Conservation (phyloP, 805 yeast genomes). For the Ogataea philodendri region DNA sequence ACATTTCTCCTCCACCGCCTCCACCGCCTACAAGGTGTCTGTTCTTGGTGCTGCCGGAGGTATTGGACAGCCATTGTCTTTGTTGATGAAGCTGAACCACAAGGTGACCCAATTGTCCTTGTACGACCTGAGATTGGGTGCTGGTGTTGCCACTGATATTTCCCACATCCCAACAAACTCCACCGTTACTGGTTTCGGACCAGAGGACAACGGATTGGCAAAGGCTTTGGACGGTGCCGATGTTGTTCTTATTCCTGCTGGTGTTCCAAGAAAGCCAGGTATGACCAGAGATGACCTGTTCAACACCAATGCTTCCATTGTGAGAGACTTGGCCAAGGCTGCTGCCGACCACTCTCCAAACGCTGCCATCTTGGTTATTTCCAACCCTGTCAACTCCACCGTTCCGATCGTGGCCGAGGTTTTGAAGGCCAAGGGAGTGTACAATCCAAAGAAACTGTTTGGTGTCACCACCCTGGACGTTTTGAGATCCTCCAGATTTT, state of each 20-base stretch:
- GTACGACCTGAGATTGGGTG: conserved; percentile 88
- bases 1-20: conserved; percentile 64
- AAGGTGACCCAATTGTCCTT: conserved; percentile 83
- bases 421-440: conserved; percentile 77
- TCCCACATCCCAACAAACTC: conserved; percentile 94
- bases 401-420: conserved; percentile 96
- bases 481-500: conserved; percentile 85
- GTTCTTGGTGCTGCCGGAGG: conserved; percentile 92
- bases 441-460: conserved; percentile 87
- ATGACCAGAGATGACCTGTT: conserved; percentile 98
- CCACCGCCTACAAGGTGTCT: conserved; percentile 72
- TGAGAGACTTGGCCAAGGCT: conserved; percentile 85
- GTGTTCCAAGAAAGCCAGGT: conserved; percentile 98
- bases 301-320: conserved; percentile 94
- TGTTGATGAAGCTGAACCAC: conserved; percentile 81
- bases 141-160: conserved; percentile 96
- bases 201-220: conserved; percentile 69
- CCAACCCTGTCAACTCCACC: conserved; percentile 97
- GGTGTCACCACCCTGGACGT: conserved; percentile 96
- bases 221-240: conserved; percentile 77
- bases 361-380: conserved; percentile 77
- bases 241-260: conserved; percentile 91
- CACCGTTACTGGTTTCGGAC: conserved; percentile 81
- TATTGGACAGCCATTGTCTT: conserved; percentile 87
- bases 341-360: conserved; percentile 80